These are phyloP conservation scores for Thalassiosira mediterranea DNA, from an alignment of 352 stramenopile species.

Conservation along the genomic window DNA sequence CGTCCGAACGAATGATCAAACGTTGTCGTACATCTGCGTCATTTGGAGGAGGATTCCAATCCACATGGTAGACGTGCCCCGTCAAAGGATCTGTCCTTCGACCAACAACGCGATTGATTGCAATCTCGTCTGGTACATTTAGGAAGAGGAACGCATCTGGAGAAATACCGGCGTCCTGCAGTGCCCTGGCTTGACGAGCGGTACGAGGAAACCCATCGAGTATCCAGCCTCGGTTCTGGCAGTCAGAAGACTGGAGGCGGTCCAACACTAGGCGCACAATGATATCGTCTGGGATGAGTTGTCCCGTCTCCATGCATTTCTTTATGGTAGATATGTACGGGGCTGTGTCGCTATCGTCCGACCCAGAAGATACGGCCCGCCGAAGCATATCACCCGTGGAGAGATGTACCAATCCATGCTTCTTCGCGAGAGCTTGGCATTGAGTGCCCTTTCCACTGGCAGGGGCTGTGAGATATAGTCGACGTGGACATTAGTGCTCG, in stretches of 20 bases:
- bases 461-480: constrained; percentile 91
- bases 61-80: constrained; percentile 90
- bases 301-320: constrained; percentile 85
- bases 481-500: constrained; percentile 11
- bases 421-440: constrained; percentile 87
- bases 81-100: constrained; percentile 86
- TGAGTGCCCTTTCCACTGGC: constrained; percentile 93
- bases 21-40: constrained; percentile 72
- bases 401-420: constrained; percentile 90
- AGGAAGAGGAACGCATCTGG: constrained; percentile 91
- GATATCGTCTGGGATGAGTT: constrained; percentile 86
- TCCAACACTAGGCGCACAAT: constrained; percentile 83
- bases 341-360: constrained; percentile 31
- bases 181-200: constrained; percentile 88
- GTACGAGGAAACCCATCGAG: constrained; percentile 94
- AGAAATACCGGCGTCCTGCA: constrained; percentile 84
- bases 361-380: constrained; percentile 82
- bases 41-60: constrained; percentile 85
- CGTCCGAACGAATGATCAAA: constrained; percentile 88
- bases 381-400: constrained; percentile 93
- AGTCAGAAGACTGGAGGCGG: constrained; percentile 88
- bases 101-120: constrained; percentile 87
- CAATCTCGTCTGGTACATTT: constrained; percentile 90
- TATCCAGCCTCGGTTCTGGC: constrained; percentile 90
- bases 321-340: constrained; percentile 73